Base-by-base conservation (phyloP, 2,329 filamentous ascomycete species). In the Fusarium irregulare region DNA sequence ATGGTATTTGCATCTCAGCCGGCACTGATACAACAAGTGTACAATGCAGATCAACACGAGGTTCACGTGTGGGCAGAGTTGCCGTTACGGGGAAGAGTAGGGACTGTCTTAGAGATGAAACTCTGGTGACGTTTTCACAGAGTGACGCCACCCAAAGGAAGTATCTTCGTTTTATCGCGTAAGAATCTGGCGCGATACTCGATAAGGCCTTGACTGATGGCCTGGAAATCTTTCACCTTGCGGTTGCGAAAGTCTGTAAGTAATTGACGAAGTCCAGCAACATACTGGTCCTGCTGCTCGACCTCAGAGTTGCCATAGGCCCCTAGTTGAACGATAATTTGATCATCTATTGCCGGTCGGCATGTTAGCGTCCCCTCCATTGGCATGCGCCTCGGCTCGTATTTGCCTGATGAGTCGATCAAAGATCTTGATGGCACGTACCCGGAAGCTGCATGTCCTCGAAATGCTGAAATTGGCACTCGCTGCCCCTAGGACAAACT, bases 381-480 rank as follows among this genome's bases (percentile, higher is more conserved):
- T 68, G 71, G 68, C 60, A 67, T 61, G 51, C 56, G 59, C 66
- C 71, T 66, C 58, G 54, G 68, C 58, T 58, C 67, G 58, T 70
- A 56, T 67, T 47, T 60, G 66, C 64, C 63, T 71, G 44, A 46
- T 23, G 49, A 42, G 48, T 62, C n/a, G 53, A 60, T 70, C 66
- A 51, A 55, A 53, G 66, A 50, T 53, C 40, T 65, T 45, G 45
- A 51, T 64, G 50, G 60, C 65, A 80, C 80, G 72, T 78, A 82
- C 80, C 80, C 70, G 80, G 76, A 53, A 78, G 76, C 57, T 76
- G 76, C 73, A 81, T 80, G 54, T 70, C 76, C 48, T 78, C 78
- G 78, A 97, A 94, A 82, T 99, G 96, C 83, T 98, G 87, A 71
- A 83, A 90, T 59, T 88, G 83, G 81, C 96, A 99, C 57, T 87